Evolutionary conservation across 768 basidiomycete species (phyloP).

Genomic region (Lentinula detonsa): DNA sequence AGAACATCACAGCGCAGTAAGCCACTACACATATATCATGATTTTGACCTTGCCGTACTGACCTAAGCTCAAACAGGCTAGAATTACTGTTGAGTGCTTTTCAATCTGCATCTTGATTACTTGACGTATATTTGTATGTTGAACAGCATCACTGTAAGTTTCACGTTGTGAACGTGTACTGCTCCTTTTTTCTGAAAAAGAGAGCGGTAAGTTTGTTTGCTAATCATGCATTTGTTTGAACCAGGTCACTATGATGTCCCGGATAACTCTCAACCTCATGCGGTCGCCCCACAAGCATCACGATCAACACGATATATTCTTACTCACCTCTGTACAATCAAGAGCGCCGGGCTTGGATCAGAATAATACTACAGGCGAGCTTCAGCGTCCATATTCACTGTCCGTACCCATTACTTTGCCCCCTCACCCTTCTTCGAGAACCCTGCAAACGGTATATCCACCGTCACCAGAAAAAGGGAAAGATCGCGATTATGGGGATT

Average conservation of each 20-base stretch:
- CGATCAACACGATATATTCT: not conserved
- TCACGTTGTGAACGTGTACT: not conserved
- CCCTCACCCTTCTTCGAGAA: not conserved
- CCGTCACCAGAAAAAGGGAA: not conserved
- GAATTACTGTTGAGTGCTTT: not conserved
- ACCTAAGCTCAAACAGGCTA: not conserved
- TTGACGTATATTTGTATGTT: not conserved
- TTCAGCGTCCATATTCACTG: not conserved
- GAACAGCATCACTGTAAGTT: not conserved
- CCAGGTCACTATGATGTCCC: not conserved
- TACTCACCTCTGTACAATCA: not conserved
- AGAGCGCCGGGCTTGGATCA: not conserved
- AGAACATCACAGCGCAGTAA: constrained; percentile 3
- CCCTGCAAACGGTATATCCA: not conserved
- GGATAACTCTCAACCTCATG: constrained; percentile 1
- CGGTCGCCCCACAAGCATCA: not conserved
- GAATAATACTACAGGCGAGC: not conserved
- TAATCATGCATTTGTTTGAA: not conserved
- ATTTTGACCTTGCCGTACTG: not conserved
- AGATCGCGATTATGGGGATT: not conserved
- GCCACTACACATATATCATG: not conserved
- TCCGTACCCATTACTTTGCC: not conserved
- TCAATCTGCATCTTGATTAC: not conserved
- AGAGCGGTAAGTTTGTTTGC: not conserved
- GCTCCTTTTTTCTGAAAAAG: too few relatives aligned